Conservation (phyloP, 768 basidiomycete genomes). For the Hemileccinum rubropunctum region DNA sequence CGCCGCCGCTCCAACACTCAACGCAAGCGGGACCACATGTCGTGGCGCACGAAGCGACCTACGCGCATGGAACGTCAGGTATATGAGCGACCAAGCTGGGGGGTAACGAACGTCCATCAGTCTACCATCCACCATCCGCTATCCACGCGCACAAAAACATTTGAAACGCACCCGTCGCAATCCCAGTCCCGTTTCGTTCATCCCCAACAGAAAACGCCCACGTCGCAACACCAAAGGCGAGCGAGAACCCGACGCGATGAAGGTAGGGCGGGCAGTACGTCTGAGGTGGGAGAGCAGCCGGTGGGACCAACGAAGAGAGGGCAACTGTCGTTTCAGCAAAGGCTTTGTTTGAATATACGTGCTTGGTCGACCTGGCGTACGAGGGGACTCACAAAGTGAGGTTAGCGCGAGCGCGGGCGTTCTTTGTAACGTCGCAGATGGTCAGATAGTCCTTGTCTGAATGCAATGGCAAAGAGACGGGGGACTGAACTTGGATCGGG, state of each 20-base stretch:
- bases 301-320: slow-evolving; percentile 35
- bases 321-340: slow-evolving; percentile 32
- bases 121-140: too few species aligned
- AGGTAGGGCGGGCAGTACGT: slow-evolving; percentile 41
- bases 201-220: slow-evolving; percentile 42
- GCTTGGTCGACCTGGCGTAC: too few species aligned
- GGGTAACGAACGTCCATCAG: too few species aligned
- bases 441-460: slow-evolving; percentile 14
- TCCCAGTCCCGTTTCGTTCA: slow-evolving; percentile 42
- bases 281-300: slow-evolving; percentile 26
- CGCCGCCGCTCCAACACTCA: slow-evolving; percentile 30
- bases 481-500: slow-evolving; percentile 32
- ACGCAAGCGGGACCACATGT: slow-evolving; percentile 32
- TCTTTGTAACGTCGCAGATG: slow-evolving; percentile 11
- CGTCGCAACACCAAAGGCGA: slow-evolving; percentile 43
- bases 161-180: slow-evolving; percentile 33
- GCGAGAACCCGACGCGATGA: slow-evolving; percentile 41
- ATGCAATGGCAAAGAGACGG: background rate
- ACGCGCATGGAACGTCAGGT: slow-evolving; percentile 40
- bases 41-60: slow-evolving; percentile 31
- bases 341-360: too few species aligned
- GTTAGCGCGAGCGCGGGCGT: slow-evolving; percentile 30
- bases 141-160: background rate
- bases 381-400: slow-evolving; percentile 32
- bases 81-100: slow-evolving; percentile 45